Evolutionary conservation across 345 rosid genomes (phyloP), one percentile per base, ranked within the genome.

Genomic region (Ceriops tagal): DNA sequence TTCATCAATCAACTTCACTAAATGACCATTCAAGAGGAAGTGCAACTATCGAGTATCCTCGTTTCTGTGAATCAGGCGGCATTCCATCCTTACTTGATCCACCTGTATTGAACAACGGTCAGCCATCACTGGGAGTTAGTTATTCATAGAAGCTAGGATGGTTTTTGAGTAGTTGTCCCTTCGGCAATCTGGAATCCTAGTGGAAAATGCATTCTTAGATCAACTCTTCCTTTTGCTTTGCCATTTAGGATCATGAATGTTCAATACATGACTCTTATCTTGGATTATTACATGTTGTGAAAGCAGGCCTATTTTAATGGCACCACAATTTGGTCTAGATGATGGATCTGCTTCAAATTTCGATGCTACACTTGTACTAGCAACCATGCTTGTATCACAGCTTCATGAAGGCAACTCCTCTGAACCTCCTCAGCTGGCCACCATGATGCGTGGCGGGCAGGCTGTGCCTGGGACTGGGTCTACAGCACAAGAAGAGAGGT

Each of bases 271-370:
- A 46, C n/a, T 51, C 39, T 22, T 32, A 64, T 56, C 37, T 19
- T 66, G 59, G 15, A 34, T 58, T 71, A 37, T 11, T 21, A 46
- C 78, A 56, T 70, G 18, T 62, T 39, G 26, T 53, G 58, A 66
- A 61, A 69, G 27, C 88, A 95, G 99, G 87, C 96, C 99, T 59
- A 87, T 92, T 69, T 77, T 95, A 76, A 81, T 92, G 96, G 90
- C 93, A 62, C 97, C 97, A 68, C 85, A 83, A 79, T 89, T 88
- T 56, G 96, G 96, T 49, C 64, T 86, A 37, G 95, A 89, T 80
- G 92, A 89, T 75, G 89, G 90, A 31, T 71, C 84, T 55, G 72
- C 79, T 66, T 86, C 93, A 68, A 87, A 80, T 74, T 92, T 92
- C 39, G 97, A 92, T 83, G 88, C 91, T 56, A 83, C 92, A 24